phyloP scores from a whole-genome alignment of 805 yeast species.

The Suhomyces tanzawaensis region DNA sequence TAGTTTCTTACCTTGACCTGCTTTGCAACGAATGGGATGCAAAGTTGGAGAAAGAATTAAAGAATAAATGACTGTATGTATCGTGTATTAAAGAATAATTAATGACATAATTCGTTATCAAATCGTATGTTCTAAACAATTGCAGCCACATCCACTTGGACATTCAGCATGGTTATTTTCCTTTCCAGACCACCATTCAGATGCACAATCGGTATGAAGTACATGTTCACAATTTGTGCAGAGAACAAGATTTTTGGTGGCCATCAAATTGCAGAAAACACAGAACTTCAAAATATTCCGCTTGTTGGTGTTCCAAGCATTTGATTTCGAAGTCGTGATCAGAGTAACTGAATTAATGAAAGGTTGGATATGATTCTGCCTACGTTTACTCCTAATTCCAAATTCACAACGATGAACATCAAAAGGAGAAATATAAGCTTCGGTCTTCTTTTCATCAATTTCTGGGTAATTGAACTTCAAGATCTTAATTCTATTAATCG shows the following conservation, averaged over 20 bases:
- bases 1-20: slow-evolving; percentile 54
- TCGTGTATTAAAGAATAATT: no score
- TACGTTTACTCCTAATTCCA: slow-evolving; percentile 25
- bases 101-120: neutral
- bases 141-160: slow-evolving; percentile 85
- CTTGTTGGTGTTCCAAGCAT: slow-evolving; percentile 32
- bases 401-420: slow-evolving; percentile 36
- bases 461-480: slow-evolving; percentile 60
- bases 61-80: no score
- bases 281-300: slow-evolving; percentile 46
- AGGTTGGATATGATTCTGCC: slow-evolving; percentile 17
- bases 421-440: slow-evolving; percentile 16
- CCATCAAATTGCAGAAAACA: slow-evolving; percentile 60
- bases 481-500: slow-evolving; percentile 74
- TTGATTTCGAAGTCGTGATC: slow-evolving; percentile 19
- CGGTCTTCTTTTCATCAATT: slow-evolving; percentile 11
- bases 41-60: slow-evolving; percentile 57
- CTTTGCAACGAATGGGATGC: slow-evolving; percentile 69
- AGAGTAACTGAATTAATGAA: slow-evolving; percentile 25
- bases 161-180: slow-evolving; percentile 46
- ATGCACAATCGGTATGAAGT: slow-evolving; percentile 75
- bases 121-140: slow-evolving; percentile 43
- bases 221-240: slow-evolving; percentile 80
- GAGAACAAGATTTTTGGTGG: slow-evolving; percentile 57
- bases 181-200: slow-evolving; percentile 67